Conservation (phyloP, 1,284 basidiomycete genomes). For the Chalciporus sp. region DNA sequence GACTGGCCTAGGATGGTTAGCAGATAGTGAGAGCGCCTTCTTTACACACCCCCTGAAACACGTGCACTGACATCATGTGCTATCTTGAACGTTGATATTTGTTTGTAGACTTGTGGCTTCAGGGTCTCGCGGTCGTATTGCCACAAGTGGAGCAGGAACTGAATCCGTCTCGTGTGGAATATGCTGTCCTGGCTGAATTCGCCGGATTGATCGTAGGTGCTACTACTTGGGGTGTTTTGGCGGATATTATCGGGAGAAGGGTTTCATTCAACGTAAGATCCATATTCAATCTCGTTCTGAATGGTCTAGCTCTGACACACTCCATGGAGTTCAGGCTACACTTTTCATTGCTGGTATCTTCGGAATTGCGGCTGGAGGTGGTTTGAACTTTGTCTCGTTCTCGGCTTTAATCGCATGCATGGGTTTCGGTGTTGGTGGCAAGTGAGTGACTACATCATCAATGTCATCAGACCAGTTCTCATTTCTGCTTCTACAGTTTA, state of each 20-base stretch:
- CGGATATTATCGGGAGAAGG: slow-evolving; percentile 52
- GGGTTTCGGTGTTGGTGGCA: slow-evolving; percentile 62
- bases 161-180: slow-evolving; percentile 46
- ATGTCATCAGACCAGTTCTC: background rate
- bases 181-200: slow-evolving; percentile 57
- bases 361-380: slow-evolving; percentile 57
- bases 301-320: background rate
- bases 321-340: slow-evolving; percentile 39
- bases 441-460: slow-evolving; percentile 37
- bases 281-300: background rate
- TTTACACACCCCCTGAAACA: slow-evolving; percentile 10
- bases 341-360: slow-evolving; percentile 61
- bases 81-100: background rate
- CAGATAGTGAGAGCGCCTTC: slow-evolving; percentile 45
- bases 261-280: slow-evolving; percentile 53
- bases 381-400: slow-evolving; percentile 52
- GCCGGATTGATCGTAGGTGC: slow-evolving; percentile 62
- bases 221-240: slow-evolving; percentile 53
- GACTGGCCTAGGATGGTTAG: slow-evolving; percentile 56
- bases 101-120: slow-evolving; percentile 52
- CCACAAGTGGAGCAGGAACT: slow-evolving; percentile 49
- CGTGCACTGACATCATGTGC: slow-evolving; percentile 12
- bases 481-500: slow-evolving; percentile 33
- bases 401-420: slow-evolving; percentile 52
- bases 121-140: slow-evolving; percentile 55